Percentiles rank a stretch among this genome's conserved stretches.
phyloP scores from a whole-genome alignment of 768 basidiomycete species.

The Hebeloma cylindrosporum region DNA sequence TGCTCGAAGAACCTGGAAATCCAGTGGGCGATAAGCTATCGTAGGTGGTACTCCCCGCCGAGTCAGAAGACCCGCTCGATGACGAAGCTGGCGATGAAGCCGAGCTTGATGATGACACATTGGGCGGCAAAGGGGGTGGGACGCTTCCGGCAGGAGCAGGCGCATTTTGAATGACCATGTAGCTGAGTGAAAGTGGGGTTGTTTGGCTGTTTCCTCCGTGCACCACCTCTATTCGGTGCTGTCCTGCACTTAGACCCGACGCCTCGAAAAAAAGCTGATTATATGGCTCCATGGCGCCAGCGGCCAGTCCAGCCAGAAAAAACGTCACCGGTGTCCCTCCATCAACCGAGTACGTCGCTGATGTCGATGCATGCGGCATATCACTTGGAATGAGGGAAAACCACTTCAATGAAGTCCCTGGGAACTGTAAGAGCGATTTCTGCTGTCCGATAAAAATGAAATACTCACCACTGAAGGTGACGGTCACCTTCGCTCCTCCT shows the following conservation, averaged over 20 bases:
- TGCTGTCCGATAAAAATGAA: not conserved
- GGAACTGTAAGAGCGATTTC: not conserved
- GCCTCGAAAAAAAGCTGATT: conserved; percentile 17
- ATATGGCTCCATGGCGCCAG: conserved; percentile 8
- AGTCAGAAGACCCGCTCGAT: no score
- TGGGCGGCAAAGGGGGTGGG: no score
- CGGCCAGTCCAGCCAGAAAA: conserved; percentile 7
- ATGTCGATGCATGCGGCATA: not conserved
- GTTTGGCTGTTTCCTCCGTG: conserved; percentile 7
- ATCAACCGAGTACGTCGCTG: conserved; percentile 18
- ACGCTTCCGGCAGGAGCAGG: conserved; percentile 1
- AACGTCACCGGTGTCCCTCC: conserved; percentile 10
- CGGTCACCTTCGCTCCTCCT: not conserved
- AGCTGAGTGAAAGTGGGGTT: conserved; percentile 12
- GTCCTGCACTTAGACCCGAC: conserved; percentile 3
- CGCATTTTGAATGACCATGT: conserved; percentile 14
- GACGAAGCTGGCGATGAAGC: no score
- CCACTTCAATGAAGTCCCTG: not conserved
- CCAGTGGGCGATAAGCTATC: no score
- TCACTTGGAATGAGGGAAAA: conserved; percentile 1
- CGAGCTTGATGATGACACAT: no score
- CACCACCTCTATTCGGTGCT: conserved; percentile 12
- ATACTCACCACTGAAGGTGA: not conserved
- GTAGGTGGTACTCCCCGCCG: no score
- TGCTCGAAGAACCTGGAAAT: not conserved